Conservation (phyloP, 306 rosid species). For the Vigna unguiculata region DNA sequence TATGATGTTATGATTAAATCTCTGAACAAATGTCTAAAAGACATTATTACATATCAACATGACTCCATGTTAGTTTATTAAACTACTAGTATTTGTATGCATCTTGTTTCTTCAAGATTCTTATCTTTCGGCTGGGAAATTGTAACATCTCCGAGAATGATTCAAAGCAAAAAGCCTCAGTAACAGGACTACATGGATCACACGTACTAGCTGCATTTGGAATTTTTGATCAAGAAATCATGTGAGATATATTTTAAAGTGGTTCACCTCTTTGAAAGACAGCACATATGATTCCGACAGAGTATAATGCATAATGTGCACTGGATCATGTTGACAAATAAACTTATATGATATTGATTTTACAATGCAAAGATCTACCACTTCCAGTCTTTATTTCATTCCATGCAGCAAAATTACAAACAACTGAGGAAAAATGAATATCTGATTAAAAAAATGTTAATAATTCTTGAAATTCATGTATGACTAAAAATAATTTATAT, state of each 20-base stretch:
- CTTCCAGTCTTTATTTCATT: too few species aligned
- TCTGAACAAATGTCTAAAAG: too few species aligned
- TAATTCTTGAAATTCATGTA: not conserved
- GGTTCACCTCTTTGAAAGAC: not conserved
- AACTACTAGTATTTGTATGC: not conserved
- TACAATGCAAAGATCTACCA: too few species aligned
- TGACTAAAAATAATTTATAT: slow-evolving; percentile 1
- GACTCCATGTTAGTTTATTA: too few species aligned
- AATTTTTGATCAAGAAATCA: not conserved
- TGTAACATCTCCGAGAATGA: not conserved
- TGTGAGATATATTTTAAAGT: not conserved
- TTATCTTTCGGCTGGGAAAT: not conserved
- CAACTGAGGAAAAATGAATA: not conserved
- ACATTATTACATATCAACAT: too few species aligned
- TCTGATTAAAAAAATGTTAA: not conserved
- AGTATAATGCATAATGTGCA: not conserved
- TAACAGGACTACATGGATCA: too few species aligned
- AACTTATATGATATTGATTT: not conserved
- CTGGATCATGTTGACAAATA: not conserved
- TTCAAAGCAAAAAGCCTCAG: too few species aligned
- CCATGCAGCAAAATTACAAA: not conserved
- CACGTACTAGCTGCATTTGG: not conserved
- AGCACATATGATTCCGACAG: not conserved
- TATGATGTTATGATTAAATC: too few species aligned
- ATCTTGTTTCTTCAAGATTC: not conserved